Evolutionary conservation across 2,329 filamentous ascomycete genomes (phyloP).

Genomic region (Penicillium brevicompactum): DNA sequence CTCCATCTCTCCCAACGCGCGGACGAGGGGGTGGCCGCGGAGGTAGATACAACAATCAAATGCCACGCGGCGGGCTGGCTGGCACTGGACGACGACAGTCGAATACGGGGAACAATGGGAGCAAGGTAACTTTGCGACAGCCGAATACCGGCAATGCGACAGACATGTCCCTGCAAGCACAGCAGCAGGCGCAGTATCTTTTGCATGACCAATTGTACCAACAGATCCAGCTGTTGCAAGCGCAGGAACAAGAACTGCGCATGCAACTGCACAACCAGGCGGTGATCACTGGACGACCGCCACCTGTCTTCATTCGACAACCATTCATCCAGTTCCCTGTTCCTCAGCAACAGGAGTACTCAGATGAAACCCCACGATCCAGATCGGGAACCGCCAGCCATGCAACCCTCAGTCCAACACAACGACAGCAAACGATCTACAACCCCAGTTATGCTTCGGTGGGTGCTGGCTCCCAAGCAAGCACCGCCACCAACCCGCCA

Average conservation of each 20-base stretch:
- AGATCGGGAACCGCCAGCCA: conserved; percentile 43
- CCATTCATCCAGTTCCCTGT: conserved; percentile 45
- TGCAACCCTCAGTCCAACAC: conserved; percentile 32
- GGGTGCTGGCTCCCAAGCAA: conserved; percentile 36
- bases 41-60: conserved; percentile 51
- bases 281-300: conserved; percentile 41
- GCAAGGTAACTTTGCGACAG: conserved; percentile 43
- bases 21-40: conserved; percentile 54
- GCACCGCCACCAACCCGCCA: conserved; percentile 48
- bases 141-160: conserved; percentile 36
- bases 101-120: conserved; percentile 55
- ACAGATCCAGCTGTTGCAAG: conserved; percentile 53
- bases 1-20: conserved; percentile 46
- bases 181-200: conserved; percentile 49
- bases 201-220: conserved; percentile 53
- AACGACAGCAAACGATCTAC: conserved; percentile 40
- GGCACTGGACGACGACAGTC: conserved; percentile 56
- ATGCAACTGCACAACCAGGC: conserved; percentile 51
- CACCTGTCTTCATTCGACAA: conserved; percentile 44
- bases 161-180: conserved; percentile 46
- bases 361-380: conserved; percentile 40
- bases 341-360: conserved; percentile 38
- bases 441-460: conserved; percentile 40
- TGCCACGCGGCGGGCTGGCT: conserved; percentile 50
- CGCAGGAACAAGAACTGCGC: conserved; percentile 53